Evolutionary conservation across 805 yeast species (phyloP).

Genomic region (Metschnikowia similis): DNA sequence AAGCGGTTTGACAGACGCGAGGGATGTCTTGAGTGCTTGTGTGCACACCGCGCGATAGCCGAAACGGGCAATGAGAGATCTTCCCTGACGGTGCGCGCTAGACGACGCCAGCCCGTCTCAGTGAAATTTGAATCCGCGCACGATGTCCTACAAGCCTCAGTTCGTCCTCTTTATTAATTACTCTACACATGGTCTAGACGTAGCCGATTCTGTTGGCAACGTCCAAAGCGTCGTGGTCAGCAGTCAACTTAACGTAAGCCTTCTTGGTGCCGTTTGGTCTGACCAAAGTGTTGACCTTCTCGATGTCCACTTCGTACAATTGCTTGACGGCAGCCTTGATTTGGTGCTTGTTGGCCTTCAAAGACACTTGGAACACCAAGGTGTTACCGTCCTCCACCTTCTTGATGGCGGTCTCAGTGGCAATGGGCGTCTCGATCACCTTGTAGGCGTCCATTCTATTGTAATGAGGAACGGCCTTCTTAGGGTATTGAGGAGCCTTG

Average conservation of each 20-base stretch:
- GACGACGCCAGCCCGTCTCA: too few species aligned
- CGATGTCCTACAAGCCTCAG: neutral
- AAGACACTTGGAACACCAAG: slow-evolving; percentile 95
- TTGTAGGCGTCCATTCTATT: slow-evolving; percentile 95
- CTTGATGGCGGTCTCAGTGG: slow-evolving; percentile 98
- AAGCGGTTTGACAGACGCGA: too few species aligned
- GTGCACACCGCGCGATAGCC: too few species aligned
- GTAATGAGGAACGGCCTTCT: slow-evolving; percentile 96
- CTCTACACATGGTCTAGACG: slow-evolving; percentile 54
- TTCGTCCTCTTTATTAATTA: slow-evolving; percentile 19
- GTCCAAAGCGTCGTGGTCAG: slow-evolving; percentile 99
- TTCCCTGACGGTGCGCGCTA: too few species aligned
- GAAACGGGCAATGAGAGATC: too few species aligned
- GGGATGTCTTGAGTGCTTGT: too few species aligned
- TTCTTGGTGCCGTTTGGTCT: slow-evolving; percentile 99
- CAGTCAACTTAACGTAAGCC: slow-evolving; percentile 98
- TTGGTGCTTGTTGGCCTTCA: slow-evolving; percentile 97
- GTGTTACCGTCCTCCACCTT: slow-evolving; percentile 99
- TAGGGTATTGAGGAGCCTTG: slow-evolving; percentile 91
- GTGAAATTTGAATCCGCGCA: too few species aligned
- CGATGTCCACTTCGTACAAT: slow-evolving; percentile 93
- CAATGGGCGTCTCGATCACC: slow-evolving; percentile 89
- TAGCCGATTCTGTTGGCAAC: slow-evolving; percentile 99
- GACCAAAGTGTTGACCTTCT: slow-evolving; percentile 91
- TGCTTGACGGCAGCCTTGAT: slow-evolving; percentile 98